These are phyloP conservation scores for Vanrija sp. DNA, from an alignment of 1,284 basidiomycete genomes.

Conservation along the genomic window DNA sequence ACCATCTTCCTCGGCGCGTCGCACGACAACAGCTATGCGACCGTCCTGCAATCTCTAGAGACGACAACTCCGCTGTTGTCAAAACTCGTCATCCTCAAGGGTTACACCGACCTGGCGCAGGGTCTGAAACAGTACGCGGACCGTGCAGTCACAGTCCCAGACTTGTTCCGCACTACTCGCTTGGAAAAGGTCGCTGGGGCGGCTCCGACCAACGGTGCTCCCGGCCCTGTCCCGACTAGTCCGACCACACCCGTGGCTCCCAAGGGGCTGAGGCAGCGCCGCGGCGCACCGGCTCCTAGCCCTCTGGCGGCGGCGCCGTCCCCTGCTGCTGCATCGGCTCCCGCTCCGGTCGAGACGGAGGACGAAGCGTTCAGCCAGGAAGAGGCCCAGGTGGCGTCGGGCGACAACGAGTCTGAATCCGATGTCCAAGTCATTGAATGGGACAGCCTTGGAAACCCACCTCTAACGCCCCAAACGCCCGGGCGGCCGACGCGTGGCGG, in stretches of 20 bases:
- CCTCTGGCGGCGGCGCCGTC: too few species aligned
- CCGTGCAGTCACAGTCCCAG: slow-evolving; percentile 58
- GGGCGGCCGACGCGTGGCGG: too few species aligned
- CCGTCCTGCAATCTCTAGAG: slow-evolving; percentile 52
- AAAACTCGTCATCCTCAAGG: slow-evolving; percentile 63
- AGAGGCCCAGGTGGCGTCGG: background rate
- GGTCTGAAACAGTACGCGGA: slow-evolving; percentile 56
- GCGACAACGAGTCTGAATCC: background rate
- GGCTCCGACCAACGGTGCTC: too few species aligned
- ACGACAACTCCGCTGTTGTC: slow-evolving; percentile 46
- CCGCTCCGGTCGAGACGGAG: too few species aligned
- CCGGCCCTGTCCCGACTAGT: slow-evolving; percentile 46
- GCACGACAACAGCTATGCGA: slow-evolving; percentile 67
- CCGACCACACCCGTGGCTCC: too few species aligned
- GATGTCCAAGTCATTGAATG: slow-evolving; percentile 17
- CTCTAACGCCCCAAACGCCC: too few species aligned
- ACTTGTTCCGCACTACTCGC: slow-evolving; percentile 61
- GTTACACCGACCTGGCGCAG: slow-evolving; percentile 51
- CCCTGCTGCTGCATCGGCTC: too few species aligned
- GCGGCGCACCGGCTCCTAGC: too few species aligned
- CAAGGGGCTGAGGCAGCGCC: too few species aligned
- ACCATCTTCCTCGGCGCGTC: slow-evolving; percentile 67
- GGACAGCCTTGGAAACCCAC: background rate
- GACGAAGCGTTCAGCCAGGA: background rate
- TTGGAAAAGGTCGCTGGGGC: slow-evolving; percentile 15